Conservation (phyloP, 345 rosid species). For the Psidium friedrichsthalianum region DNA sequence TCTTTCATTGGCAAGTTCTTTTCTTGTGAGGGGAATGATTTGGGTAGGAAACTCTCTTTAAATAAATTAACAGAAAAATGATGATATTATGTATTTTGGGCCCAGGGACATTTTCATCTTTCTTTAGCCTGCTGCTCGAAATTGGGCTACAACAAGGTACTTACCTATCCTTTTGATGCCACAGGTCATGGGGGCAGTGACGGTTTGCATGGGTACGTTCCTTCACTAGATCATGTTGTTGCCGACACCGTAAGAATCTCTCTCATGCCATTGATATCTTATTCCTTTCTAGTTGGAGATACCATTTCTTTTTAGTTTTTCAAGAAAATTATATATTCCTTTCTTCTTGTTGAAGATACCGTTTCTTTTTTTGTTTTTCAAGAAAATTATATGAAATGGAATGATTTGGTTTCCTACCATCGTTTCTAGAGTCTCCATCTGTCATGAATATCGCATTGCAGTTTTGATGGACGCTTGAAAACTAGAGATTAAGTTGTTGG, state of each 20-base stretch:
- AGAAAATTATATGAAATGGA: not conserved
- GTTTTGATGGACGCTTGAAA: not conserved
- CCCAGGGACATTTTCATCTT: not conserved
- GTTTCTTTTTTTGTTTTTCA: not conserved
- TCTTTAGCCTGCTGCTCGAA: not conserved
- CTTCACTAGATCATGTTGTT: constrained; percentile 91
- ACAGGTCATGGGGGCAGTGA: constrained; percentile 99
- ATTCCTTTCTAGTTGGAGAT: not conserved
- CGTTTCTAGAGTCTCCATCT: not conserved
- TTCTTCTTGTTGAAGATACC: no score
- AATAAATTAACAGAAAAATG: not conserved
- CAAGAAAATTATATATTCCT: no score
- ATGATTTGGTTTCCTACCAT: not conserved
- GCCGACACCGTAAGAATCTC: constrained; percentile 64
- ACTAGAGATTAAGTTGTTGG: not conserved
- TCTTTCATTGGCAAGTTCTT: not conserved
- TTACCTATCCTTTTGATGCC: not conserved
- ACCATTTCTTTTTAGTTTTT: not conserved
- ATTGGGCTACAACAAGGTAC: not conserved
- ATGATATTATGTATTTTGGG: not conserved
- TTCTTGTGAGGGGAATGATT: not conserved
- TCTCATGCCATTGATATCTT: not conserved
- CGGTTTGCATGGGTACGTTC: constrained; percentile 97
- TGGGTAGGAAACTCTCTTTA: not conserved
- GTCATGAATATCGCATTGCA: not conserved